Evolutionary conservation across 169 alveolate species (phyloP).

Genomic region (Plasmodium fragile): DNA sequence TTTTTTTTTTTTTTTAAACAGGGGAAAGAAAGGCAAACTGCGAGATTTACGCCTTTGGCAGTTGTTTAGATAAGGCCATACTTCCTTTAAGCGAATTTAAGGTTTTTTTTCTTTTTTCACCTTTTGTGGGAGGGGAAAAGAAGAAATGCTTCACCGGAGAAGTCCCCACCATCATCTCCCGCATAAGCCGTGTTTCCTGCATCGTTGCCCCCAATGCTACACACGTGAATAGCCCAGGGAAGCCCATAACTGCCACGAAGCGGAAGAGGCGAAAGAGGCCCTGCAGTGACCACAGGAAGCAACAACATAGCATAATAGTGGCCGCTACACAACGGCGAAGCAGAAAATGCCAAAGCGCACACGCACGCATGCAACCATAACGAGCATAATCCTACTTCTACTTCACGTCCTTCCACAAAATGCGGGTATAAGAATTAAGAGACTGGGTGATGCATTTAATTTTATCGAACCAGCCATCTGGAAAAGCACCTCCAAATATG

Average conservation of each 20-base stretch:
- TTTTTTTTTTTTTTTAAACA: not conserved
- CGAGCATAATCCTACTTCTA: not conserved
- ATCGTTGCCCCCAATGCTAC: not conserved
- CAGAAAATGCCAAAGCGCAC: constrained; percentile 25
- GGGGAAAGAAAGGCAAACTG: not conserved
- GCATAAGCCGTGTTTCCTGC: not conserved
- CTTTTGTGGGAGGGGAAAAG: not conserved
- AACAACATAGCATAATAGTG: not conserved
- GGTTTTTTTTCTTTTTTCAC: not conserved
- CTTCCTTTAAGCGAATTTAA: not conserved
- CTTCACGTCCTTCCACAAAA: constrained; percentile 10
- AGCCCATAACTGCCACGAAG: not conserved
- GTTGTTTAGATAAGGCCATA: constrained; percentile 2
- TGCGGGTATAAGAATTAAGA: constrained; percentile 35
- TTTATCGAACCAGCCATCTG: constrained; percentile 38
- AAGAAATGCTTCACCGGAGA: not conserved
- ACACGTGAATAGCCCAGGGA: not conserved
- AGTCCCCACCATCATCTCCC: not conserved
- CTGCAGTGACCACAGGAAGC: not conserved
- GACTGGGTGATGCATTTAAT: constrained; percentile 22
- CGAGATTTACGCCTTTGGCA: not conserved
- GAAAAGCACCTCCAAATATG: constrained; percentile 13
- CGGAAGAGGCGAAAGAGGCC: not conserved
- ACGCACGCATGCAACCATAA: not conserved
- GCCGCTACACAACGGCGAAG: not conserved